Evolutionary conservation across 441 rosid species (phyloP).

Genomic region (Syzygium malaccense): DNA sequence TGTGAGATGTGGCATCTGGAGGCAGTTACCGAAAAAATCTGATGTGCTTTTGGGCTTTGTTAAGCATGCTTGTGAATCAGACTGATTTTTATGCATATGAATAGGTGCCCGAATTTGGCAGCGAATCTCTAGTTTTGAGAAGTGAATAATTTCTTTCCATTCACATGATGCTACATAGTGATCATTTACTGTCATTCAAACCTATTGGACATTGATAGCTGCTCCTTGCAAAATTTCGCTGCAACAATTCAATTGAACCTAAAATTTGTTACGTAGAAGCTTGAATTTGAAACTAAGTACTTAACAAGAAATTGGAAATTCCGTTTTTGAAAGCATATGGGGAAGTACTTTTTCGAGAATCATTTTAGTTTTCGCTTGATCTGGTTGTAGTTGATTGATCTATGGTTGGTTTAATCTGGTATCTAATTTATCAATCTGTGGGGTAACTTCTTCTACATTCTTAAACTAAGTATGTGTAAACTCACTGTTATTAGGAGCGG

Average conservation of each 20-base stretch:
- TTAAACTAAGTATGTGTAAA: conserved; percentile 1
- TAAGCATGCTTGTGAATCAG: neutral
- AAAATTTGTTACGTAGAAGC: neutral
- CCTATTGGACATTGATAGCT: neutral
- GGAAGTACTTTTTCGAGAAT: neutral
- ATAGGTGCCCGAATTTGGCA: neutral
- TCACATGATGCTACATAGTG: neutral
- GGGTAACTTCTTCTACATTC: neutral
- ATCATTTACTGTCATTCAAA: neutral
- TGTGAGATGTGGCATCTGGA: neutral
- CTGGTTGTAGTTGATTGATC: neutral
- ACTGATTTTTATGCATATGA: neutral
- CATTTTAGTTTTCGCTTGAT: neutral
- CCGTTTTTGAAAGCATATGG: neutral
- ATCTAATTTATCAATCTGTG: neutral
- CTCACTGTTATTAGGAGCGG: conserved; percentile 38
- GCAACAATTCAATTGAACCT: neutral
- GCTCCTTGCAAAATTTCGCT: neutral
- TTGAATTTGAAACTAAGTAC: neutral
- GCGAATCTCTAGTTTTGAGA: neutral
- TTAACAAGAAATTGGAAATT: neutral
- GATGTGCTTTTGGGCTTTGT: neutral
- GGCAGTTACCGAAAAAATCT: neutral
- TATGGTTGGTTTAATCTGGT: neutral
- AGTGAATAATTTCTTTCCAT: neutral